These are phyloP conservation scores for Dipodascus albidus DNA, from an alignment of 805 yeast species.

Conservation along the genomic window DNA sequence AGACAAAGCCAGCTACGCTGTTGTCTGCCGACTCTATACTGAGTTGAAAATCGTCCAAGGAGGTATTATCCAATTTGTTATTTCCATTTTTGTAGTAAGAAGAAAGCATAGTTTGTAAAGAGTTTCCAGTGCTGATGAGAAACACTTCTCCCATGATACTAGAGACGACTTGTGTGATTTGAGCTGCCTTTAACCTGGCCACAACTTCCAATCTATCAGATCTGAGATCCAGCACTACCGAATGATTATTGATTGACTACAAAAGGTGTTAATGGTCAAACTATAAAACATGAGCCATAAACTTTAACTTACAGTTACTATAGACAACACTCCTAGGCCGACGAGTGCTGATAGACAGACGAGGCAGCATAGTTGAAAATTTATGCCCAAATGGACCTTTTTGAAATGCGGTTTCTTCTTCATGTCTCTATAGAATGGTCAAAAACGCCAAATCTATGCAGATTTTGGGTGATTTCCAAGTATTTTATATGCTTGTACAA, in stretches of 20 bases:
- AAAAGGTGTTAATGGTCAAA: background rate
- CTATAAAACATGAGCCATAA: conserved; percentile 11
- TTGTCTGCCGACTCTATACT: conserved; percentile 15
- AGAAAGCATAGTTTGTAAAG: conserved; percentile 45
- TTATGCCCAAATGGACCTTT: conserved; percentile 40
- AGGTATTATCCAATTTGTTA: background rate
- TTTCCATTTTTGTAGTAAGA: conserved; percentile 45
- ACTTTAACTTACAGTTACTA: conserved; percentile 37
- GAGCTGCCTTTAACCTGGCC: conserved; percentile 71
- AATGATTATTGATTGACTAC: conserved; percentile 46
- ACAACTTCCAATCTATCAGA: conserved; percentile 63
- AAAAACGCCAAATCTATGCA: background rate
- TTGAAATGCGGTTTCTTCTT: background rate
- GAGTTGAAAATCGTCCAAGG: conserved; percentile 9
- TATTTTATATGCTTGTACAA: too few relatives aligned
- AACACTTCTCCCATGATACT: conserved; percentile 55
- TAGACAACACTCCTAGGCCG: conserved; percentile 60
- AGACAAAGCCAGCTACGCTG: conserved; percentile 13
- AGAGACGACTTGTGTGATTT: conserved; percentile 55
- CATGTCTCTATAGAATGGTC: background rate
- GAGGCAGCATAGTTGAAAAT: conserved; percentile 62
- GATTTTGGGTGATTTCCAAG: too few relatives aligned
- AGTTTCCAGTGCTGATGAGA: conserved; percentile 47
- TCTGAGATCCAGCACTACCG: conserved; percentile 45
- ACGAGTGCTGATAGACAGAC: conserved; percentile 60